Evolutionary conservation across 2,329 filamentous ascomycete species (phyloP).

Genomic region (Trichoderma semiorbis): DNA sequence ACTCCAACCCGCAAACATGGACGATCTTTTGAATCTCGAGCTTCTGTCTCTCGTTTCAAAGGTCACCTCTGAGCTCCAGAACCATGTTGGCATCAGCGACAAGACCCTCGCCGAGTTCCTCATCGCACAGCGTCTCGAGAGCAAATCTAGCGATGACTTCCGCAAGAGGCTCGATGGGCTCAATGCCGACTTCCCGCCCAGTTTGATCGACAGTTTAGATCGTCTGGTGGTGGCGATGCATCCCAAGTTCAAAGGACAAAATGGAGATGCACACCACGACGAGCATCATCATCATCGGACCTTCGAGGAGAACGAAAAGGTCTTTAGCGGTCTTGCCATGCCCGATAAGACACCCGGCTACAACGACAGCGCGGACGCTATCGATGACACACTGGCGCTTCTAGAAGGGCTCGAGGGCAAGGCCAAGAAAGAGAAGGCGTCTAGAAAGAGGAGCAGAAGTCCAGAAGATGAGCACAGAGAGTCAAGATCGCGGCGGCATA

Average conservation of each 20-base stretch:
- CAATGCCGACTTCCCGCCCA: conserved; percentile 78
- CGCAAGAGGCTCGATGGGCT: conserved; percentile 70
- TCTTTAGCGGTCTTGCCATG: conserved; percentile 88
- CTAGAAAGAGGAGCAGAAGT: conserved; percentile 58
- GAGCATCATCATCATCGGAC: conserved; percentile 40
- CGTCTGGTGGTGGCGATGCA: conserved; percentile 86
- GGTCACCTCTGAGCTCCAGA: conserved; percentile 90
- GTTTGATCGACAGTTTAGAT: conserved; percentile 87
- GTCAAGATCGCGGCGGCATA: conserved; percentile 39
- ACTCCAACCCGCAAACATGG: conserved; percentile 63
- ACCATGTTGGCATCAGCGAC: conserved; percentile 86
- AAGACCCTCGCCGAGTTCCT: conserved; percentile 96
- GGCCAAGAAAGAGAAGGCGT: conserved; percentile 46
- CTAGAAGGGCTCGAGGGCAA: conserved; percentile 81
- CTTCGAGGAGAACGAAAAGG: conserved; percentile 70
- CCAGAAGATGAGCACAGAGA: conserved; percentile 48
- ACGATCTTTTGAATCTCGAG: conserved; percentile 88
- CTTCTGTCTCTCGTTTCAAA: conserved; percentile 90
- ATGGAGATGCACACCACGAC: conserved; percentile 37
- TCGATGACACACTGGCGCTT: conserved; percentile 90
- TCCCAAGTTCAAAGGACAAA: conserved; percentile 72
- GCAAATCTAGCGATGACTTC: conserved; percentile 68
- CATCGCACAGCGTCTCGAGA: conserved; percentile 82
- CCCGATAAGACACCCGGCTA: conserved; percentile 64
- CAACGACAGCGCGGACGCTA: conserved; percentile 55